Evolutionary conservation across 768 basidiomycete species (phyloP).

Genomic region (Tulasnella sp.): DNA sequence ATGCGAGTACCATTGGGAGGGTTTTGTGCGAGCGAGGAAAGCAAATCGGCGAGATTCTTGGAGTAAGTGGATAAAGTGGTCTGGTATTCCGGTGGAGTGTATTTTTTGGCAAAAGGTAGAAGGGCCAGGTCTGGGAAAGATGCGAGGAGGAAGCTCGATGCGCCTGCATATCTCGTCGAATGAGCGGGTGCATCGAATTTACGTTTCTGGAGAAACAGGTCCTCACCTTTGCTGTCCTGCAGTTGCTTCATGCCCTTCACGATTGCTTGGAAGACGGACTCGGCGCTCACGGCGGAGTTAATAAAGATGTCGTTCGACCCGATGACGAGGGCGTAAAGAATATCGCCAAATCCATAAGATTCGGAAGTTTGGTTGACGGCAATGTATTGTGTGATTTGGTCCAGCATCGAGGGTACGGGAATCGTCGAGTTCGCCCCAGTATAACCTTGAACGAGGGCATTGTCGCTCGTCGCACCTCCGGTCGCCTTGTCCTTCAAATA

Average conservation of each 20-base stretch:
- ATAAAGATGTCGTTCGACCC: not conserved
- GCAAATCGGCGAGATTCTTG: not conserved
- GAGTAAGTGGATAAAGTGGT: not conserved
- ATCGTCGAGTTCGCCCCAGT: slow-evolving; percentile 2
- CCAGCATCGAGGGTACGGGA: not conserved
- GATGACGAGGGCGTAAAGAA: not conserved
- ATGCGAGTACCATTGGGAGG: not conserved
- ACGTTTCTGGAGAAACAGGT: not conserved
- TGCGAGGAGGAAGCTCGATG: not conserved
- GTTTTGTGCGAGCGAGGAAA: not conserved
- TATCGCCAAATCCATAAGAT: not conserved
- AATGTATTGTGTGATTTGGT: not conserved
- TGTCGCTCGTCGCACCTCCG: not conserved
- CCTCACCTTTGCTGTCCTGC: not conserved
- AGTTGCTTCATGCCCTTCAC: not conserved
- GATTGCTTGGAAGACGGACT: too few relatives aligned
- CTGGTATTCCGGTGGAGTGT: not conserved
- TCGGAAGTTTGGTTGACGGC: not conserved
- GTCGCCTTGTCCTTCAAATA: not conserved
- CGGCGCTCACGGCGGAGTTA: not conserved
- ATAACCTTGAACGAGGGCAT: not conserved
- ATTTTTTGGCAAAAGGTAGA: not conserved
- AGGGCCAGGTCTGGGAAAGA: not conserved
- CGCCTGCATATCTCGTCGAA: not conserved
- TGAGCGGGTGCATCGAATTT: not conserved